A percentile compares a stretch with the other conserved stretches of the same genome.
Evolutionary conservation across 2,329 filamentous ascomycete species (phyloP).

Genomic region (Neurospora sp.): DNA sequence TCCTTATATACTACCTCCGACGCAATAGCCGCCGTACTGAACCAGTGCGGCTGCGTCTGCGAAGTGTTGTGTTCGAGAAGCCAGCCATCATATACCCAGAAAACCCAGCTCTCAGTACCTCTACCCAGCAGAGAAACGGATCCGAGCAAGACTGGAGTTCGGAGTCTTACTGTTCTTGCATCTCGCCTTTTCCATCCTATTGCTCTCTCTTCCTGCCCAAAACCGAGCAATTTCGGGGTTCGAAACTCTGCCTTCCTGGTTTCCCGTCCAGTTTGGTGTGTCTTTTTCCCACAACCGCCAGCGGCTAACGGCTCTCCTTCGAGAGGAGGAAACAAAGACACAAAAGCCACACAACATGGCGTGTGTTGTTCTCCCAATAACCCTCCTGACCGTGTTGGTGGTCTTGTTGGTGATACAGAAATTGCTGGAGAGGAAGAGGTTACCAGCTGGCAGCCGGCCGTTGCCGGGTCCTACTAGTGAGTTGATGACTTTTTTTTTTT

Average conservation of each 20-base stretch:
- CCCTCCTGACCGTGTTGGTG: constrained; percentile 1
- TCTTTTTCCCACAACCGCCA: background rate
- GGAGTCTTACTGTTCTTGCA: background rate
- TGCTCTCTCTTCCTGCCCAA: background rate
- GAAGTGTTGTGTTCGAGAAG: background rate
- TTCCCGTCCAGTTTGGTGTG: background rate
- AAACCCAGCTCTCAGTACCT: background rate
- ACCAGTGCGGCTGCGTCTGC: background rate
- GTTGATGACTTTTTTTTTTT: background rate
- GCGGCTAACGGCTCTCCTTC: background rate
- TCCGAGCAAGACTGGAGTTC: background rate
- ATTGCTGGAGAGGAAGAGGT: constrained; percentile 12
- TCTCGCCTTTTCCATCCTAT: background rate
- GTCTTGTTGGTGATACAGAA: constrained; percentile 8
- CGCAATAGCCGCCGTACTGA: background rate
- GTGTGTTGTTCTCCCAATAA: background rate
- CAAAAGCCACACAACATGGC: background rate
- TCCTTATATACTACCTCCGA: background rate
- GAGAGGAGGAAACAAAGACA: background rate
- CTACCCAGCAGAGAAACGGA: background rate
- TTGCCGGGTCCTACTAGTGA: constrained; percentile 23
- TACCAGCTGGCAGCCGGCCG: constrained; percentile 19
- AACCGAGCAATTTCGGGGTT: background rate
- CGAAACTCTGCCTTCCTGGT: background rate
- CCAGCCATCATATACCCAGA: background rate